These are phyloP conservation scores for Rasamsonia emersonii DNA, from an alignment of 2,329 filamentous ascomycete genomes.

Conservation along the genomic window DNA sequence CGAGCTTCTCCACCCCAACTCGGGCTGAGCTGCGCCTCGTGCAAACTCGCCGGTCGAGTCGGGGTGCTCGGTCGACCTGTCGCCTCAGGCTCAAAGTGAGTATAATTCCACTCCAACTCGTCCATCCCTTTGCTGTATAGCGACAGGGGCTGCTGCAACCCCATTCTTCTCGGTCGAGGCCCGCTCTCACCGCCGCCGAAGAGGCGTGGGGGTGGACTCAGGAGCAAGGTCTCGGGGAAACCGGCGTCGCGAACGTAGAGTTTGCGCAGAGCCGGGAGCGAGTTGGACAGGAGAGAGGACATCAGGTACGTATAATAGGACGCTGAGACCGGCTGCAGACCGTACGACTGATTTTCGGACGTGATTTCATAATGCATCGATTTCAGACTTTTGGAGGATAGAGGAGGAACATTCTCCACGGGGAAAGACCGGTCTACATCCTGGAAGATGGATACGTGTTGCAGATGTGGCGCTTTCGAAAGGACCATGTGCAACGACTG, in stretches of 20 bases:
- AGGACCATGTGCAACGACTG: conserved; percentile 36
- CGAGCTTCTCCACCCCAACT: conserved; percentile 53
- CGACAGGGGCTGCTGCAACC: conserved; percentile 50
- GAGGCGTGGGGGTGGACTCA: conserved; percentile 55
- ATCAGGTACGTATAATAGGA: conserved; percentile 81
- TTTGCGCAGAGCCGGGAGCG: conserved; percentile 62
- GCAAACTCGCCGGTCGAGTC: conserved; percentile 39
- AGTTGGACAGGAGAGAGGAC: conserved; percentile 67
- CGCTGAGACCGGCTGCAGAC: conserved; percentile 41
- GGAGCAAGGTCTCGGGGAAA: conserved; percentile 71
- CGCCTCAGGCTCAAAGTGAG: conserved; percentile 45
- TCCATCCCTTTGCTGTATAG: conserved; percentile 60
- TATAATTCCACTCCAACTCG: conserved; percentile 61
- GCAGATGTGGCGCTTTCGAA: conserved; percentile 31
- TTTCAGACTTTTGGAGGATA: conserved; percentile 60
- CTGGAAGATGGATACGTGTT: conserved; percentile 45
- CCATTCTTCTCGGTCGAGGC: conserved; percentile 15
- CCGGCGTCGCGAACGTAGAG: conserved; percentile 79
- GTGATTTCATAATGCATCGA: conserved; percentile 79
- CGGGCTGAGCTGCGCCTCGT: conserved; percentile 40
- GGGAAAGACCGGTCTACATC: conserved; percentile 51
- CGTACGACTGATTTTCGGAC: conserved; percentile 47
- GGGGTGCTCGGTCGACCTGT: conserved; percentile 28
- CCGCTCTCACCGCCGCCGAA: conserved; percentile 35
- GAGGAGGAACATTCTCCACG: conserved; percentile 48